A percentile compares a stretch with the other conserved stretches of the same genome.
Evolutionary conservation across 495 filamentous ascomycete species (phyloP).

Genomic region (Usnea hakonensis): DNA sequence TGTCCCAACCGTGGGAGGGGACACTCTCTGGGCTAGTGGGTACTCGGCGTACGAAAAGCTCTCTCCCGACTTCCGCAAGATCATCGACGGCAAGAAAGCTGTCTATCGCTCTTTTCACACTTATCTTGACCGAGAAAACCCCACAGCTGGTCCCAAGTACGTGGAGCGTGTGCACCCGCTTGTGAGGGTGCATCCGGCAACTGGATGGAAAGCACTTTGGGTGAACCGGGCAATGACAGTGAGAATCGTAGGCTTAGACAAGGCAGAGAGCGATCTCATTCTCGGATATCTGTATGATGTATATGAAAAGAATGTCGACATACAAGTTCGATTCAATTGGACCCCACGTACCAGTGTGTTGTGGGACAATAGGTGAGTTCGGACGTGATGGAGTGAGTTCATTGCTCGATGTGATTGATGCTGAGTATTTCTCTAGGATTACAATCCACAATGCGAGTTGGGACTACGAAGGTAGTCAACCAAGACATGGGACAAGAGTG

Average conservation of each 20-base stretch:
- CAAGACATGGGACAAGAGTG: constrained; percentile 56
- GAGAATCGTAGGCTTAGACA: constrained; percentile 56
- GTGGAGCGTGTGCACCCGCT: constrained; percentile 60
- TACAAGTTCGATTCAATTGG: constrained; percentile 62
- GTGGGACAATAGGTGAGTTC: constrained; percentile 36
- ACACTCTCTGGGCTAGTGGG: constrained; percentile 65
- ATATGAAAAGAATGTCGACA: constrained; percentile 58
- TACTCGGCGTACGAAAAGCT: constrained; percentile 67
- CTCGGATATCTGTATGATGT: constrained; percentile 58
- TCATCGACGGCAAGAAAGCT: constrained; percentile 61
- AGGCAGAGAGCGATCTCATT: constrained; percentile 59
- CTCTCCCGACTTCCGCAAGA: constrained; percentile 57
- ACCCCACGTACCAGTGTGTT: constrained; percentile 52
- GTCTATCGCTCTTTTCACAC: constrained; percentile 60
- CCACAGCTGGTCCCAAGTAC: constrained; percentile 52
- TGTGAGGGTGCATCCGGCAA: constrained; percentile 63
- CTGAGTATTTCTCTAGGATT: constrained; percentile 35
- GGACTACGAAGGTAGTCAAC: constrained; percentile 57
- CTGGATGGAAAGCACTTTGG: constrained; percentile 63
- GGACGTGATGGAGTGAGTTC: neutral
- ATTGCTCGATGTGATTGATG: constrained; percentile 20
- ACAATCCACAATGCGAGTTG: constrained; percentile 62
- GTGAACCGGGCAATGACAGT: constrained; percentile 61
- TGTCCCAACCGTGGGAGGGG: constrained; percentile 56
- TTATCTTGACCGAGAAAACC: constrained; percentile 58